Evolutionary conservation across 257 asterid genomes (phyloP).

Genomic region (Solanum rostratum): DNA sequence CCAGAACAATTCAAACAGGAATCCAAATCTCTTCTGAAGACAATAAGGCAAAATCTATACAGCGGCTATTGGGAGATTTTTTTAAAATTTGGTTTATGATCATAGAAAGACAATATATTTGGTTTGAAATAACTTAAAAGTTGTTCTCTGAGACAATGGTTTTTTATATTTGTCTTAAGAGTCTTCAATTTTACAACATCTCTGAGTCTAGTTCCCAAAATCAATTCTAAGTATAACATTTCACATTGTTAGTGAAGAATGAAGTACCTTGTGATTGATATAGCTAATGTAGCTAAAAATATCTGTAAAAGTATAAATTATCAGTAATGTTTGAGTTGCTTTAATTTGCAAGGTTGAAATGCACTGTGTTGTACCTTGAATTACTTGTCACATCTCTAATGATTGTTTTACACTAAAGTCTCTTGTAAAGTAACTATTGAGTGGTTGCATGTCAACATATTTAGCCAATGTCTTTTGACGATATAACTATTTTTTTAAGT

Average conservation of each 20-base stretch:
- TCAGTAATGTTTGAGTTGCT: background rate
- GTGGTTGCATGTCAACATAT: background rate
- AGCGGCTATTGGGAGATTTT: background rate
- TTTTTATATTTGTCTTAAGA: conserved; percentile 22
- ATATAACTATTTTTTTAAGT: background rate
- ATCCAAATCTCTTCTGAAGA: conserved; percentile 19
- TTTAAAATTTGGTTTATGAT: background rate
- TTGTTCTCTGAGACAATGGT: conserved; percentile 16
- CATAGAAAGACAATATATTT: background rate
- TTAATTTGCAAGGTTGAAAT: background rate
- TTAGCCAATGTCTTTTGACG: background rate
- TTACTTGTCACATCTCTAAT: background rate
- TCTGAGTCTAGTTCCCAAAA: background rate
- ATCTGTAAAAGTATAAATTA: background rate
- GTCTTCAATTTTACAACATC: background rate
- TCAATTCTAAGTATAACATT: background rate
- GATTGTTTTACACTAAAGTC: background rate
- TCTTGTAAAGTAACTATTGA: background rate
- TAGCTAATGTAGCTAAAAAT: background rate
- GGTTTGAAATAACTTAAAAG: background rate
- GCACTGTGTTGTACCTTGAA: background rate
- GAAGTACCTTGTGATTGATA: background rate
- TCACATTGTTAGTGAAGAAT: background rate
- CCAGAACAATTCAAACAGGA: conserved; percentile 3
- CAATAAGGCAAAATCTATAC: background rate